phyloP scores from a whole-genome alignment of 768 basidiomycete genomes.

The Serendipita sp. region DNA sequence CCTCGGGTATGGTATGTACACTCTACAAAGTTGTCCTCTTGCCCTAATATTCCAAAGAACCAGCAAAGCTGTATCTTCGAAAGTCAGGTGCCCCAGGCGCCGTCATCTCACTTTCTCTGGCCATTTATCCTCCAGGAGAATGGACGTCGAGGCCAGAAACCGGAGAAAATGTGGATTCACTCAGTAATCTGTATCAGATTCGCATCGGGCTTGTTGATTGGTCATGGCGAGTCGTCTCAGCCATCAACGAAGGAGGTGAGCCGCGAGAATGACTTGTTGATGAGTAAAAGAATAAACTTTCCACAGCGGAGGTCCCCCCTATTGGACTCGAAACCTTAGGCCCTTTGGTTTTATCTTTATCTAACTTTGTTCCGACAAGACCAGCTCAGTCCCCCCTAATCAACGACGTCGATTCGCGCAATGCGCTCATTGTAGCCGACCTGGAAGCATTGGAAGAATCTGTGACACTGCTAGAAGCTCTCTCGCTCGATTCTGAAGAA shows the following conservation, averaged over 20 bases:
- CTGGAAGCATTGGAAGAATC: constrained; percentile 58
- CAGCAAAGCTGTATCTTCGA: constrained; percentile 49
- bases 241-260: constrained; percentile 35
- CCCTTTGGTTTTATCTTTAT: constrained; percentile 4
- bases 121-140: constrained; percentile 55
- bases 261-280: not conserved
- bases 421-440: constrained; percentile 26
- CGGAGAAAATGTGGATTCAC: not conserved
- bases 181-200: constrained; percentile 15
- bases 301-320: not conserved
- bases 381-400: constrained; percentile 25
- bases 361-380: constrained; percentile 14
- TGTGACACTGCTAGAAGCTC: constrained; percentile 59
- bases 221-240: constrained; percentile 61
- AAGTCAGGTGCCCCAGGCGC: constrained; percentile 53
- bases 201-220: constrained; percentile 52
- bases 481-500: constrained; percentile 62
- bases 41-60: constrained; percentile 29
- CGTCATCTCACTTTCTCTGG: constrained; percentile 46
- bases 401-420: constrained; percentile 9
- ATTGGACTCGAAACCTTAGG: not conserved
- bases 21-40: constrained; percentile 2
- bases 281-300: not conserved
- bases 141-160: constrained; percentile 27
- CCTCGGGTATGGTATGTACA: constrained; percentile 49